A percentile compares a stretch with the other conserved stretches of the same genome.
Conservation (phyloP, 2,329 filamentous ascomycete genomes). For the Fusarium nisikadoi region DNA sequence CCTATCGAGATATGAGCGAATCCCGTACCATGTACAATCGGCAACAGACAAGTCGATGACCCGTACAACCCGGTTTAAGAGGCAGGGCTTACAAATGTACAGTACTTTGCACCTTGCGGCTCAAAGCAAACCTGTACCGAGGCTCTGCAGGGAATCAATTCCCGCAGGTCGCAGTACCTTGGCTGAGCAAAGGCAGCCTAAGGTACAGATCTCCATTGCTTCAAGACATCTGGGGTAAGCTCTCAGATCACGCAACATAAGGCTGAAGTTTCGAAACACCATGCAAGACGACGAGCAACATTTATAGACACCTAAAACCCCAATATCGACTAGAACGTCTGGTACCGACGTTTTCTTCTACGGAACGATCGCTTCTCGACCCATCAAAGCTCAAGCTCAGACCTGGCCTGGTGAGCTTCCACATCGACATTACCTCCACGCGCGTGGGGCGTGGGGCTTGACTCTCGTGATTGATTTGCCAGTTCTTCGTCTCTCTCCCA, state of each 20-base stretch:
- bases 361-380: neutral
- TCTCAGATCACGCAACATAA: constrained; percentile 34
- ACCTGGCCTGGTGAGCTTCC: constrained; percentile 38
- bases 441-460: constrained; percentile 45
- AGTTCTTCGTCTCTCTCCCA: constrained; percentile 39
- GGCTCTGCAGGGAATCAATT: constrained; percentile 4
- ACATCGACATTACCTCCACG: constrained; percentile 38
- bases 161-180: neutral
- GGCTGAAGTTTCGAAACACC: constrained; percentile 29
- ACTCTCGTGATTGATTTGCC: constrained; percentile 42
- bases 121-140: constrained; percentile 2
- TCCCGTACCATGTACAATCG: constrained; percentile 24
- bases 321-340: constrained; percentile 2
- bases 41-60: constrained; percentile 34
- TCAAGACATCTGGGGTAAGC: constrained; percentile 29
- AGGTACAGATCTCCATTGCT: constrained; percentile 24
- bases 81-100: neutral
- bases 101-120: constrained; percentile 3
- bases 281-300: constrained; percentile 16
- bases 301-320: constrained; percentile 25
- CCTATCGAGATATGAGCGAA: constrained; percentile 30
- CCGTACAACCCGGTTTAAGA: constrained; percentile 32
- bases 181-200: constrained; percentile 9
- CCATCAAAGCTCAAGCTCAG: constrained; percentile 21
- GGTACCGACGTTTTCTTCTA: neutral